These are phyloP conservation scores for Echeveria elegans DNA, from an alignment of 164 flowering plant species.

Conservation along the genomic window DNA sequence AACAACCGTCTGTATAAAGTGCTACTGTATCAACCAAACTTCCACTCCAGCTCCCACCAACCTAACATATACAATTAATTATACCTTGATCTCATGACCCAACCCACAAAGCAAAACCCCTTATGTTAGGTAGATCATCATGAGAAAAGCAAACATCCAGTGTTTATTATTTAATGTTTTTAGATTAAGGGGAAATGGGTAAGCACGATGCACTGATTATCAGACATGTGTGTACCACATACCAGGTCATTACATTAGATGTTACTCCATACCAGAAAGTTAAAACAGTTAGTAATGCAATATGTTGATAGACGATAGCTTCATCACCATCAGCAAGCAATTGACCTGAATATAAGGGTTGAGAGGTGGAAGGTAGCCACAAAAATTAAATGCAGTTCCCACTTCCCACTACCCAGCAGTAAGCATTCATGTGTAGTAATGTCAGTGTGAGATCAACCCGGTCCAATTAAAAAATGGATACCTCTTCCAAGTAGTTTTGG, in stretches of 20 bases:
- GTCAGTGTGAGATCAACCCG: not conserved
- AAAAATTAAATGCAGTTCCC: not conserved
- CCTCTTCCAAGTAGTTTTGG: not conserved
- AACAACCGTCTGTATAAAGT: conserved; percentile 4
- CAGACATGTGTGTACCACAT: not conserved
- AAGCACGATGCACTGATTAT: not conserved
- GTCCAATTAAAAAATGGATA: not conserved
- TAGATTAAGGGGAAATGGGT: not conserved
- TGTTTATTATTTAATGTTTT: not conserved
- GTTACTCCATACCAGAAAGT: not conserved
- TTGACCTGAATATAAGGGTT: not conserved
- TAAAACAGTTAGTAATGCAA: not conserved
- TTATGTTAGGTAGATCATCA: not conserved
- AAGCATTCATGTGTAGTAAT: not conserved
- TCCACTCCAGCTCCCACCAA: conserved; percentile 1
- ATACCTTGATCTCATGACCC: conserved; percentile 6
- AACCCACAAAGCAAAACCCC: not conserved
- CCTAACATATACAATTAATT: conserved; percentile 3
- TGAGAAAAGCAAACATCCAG: not conserved
- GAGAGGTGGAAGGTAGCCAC: not conserved
- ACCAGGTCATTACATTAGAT: conserved; percentile 6
- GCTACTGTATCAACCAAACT: not conserved
- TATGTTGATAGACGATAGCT: conserved; percentile 1
- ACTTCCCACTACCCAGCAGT: not conserved
- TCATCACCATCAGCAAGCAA: not conserved